Percentiles rank a stretch among this genome's conserved stretches.
phyloP scores from a whole-genome alignment of 148 eudicot species.

The Rhododendron griersonianum region DNA sequence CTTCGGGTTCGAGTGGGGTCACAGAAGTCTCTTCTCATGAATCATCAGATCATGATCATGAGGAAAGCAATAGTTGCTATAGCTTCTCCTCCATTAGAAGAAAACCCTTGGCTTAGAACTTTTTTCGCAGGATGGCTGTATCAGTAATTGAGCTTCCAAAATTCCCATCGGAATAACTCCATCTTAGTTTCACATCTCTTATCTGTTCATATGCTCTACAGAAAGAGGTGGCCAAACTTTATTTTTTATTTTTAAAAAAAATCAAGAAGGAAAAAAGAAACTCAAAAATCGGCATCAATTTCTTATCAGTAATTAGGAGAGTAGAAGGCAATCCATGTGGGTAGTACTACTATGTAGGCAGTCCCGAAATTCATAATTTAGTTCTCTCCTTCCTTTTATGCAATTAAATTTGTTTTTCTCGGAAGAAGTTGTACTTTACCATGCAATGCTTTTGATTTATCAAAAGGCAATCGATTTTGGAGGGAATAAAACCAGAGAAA shows the following conservation, averaged over 20 bases:
- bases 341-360: background rate
- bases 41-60: conserved; percentile 32
- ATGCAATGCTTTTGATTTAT: conserved; percentile 3
- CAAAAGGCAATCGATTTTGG: conserved; percentile 13
- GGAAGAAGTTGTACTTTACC: background rate
- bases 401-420: background rate
- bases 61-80: conserved; percentile 68
- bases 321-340: background rate
- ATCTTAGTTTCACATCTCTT: background rate
- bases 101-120: conserved; percentile 20
- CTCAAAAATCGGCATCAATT: background rate
- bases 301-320: background rate
- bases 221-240: background rate
- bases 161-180: conserved; percentile 2
- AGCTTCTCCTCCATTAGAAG: conserved; percentile 37
- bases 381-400: background rate
- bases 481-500: conserved; percentile 3
- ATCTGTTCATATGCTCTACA: background rate
- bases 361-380: background rate
- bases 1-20: conserved; percentile 75
- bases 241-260: no score
- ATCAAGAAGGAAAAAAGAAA: background rate
- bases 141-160: conserved; percentile 5
- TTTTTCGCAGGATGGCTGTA: background rate
- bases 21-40: conserved; percentile 43